Evolutionary conservation across 2,329 filamentous ascomycete species (phyloP).

Genomic region (Scorias spongiosa): DNA sequence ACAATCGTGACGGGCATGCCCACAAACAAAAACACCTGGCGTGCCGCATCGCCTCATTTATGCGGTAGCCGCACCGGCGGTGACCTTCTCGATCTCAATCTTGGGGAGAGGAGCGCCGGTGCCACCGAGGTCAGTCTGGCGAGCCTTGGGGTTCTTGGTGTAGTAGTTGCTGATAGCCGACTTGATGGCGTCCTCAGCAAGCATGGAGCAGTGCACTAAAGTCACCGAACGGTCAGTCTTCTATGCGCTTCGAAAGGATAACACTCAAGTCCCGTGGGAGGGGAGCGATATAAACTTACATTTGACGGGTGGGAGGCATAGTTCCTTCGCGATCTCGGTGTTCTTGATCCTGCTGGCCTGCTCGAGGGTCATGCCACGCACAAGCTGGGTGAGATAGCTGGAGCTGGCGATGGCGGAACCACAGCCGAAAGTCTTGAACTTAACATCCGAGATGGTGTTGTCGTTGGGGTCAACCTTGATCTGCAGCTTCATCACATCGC

Average conservation of each 20-base stretch:
- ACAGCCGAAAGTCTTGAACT: slow-evolving; percentile 97
- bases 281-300: slow-evolving; percentile 36
- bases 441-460: slow-evolving; percentile 83
- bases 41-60: background rate
- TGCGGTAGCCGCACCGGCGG: slow-evolving; percentile 9
- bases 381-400: slow-evolving; percentile 86
- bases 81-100: slow-evolving; percentile 43
- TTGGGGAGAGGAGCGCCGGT: slow-evolving; percentile 54
- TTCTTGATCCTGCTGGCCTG: slow-evolving; percentile 88
- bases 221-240: slow-evolving; percentile 2
- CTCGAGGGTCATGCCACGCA: slow-evolving; percentile 90
- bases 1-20: too few relatives aligned
- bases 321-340: slow-evolving; percentile 94
- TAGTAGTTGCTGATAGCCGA: slow-evolving; percentile 84
- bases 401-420: slow-evolving; percentile 88
- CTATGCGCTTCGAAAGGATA: background rate
- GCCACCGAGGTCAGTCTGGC: slow-evolving; percentile 60
- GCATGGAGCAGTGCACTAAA: slow-evolving; percentile 77
- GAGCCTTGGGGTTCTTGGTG: slow-evolving; percentile 70
- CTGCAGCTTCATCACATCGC: slow-evolving; percentile 88
- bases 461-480: slow-evolving; percentile 80
- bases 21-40: too few relatives aligned
- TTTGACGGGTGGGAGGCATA: slow-evolving; percentile 79
- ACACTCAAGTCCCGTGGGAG: background rate
- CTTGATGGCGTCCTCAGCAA: slow-evolving; percentile 86